Base-by-base conservation (phyloP, 2,329 filamentous ascomycete genomes). In the Penicillium sp. region DNA sequence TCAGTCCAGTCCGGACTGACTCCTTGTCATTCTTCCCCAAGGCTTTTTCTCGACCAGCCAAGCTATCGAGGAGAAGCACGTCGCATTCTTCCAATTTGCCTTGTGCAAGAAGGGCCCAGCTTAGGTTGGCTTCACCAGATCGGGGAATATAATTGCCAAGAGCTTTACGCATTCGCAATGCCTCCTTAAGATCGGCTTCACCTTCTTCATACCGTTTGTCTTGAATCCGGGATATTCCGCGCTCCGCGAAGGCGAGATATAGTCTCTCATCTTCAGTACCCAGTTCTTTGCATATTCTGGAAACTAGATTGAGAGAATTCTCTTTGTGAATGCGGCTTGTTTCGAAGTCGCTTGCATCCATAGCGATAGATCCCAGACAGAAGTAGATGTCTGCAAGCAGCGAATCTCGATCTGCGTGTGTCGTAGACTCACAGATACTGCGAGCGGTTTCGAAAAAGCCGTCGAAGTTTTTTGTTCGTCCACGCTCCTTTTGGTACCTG, bases 401-500 rank as follows among this genome's bases (percentile, higher is more conserved):
- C 24, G 45, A 52, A 45, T 52, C 48, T 11, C 50, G 45, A 50
- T 59, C 53, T 42, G 51, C n/a, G 27, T 59, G 46, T 49, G 43
- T 50, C n/a, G 50, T 54, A 8, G 54, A 45, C 33, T 58, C 50
- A 41, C 52, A 58, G 44, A 60, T 56, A 47, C 28, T 51, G 33
- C 38, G 51, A 27, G 56, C 55, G 45, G 54, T 58, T 38, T 60
- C 53, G 39, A 60, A 60, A 32, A 60, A 53, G 25, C 55, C 55
- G 36, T 58, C 53, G 40, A 54, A 57, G 33, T 57, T 43, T 45
- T 51, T 55, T 45, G 53, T 58, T 46, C 55, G 51, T 43, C 57
- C 50, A 43, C 54, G 54, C 46, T 58, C 55, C 26, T 58, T 58
- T 55, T 56, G 50, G 39, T 58, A 56, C 57, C 55, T 56, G 29